Percentiles rank a stretch among this genome's conserved stretches.
These are phyloP conservation scores for Sarocladium strictum DNA, from an alignment of 2,329 filamentous ascomycete species.

Conservation along the genomic window DNA sequence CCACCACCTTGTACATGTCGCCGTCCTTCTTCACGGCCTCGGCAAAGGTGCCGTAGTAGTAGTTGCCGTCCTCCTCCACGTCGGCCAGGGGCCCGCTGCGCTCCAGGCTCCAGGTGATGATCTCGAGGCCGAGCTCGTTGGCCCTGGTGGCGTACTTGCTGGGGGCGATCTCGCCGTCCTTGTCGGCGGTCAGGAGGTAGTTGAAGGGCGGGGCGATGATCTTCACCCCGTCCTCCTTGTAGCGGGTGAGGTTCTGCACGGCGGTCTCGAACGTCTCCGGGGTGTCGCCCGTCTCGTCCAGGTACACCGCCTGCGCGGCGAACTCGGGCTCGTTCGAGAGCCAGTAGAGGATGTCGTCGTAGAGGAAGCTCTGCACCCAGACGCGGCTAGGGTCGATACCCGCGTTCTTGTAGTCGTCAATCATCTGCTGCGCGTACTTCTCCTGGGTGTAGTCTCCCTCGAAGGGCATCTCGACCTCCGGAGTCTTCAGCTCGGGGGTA, in stretches of 20 bases:
- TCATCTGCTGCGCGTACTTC: constrained; percentile 58
- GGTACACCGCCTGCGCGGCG: constrained; percentile 55
- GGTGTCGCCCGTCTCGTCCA: constrained; percentile 56
- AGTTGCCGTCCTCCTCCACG: constrained; percentile 37
- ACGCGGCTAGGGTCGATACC: constrained; percentile 48
- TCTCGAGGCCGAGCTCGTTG: constrained; percentile 54
- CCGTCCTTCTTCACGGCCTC: constrained; percentile 56
- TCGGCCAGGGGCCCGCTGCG: constrained; percentile 54
- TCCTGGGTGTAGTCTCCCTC: constrained; percentile 57
- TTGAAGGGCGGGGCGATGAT: constrained; percentile 59
- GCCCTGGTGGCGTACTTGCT: constrained; percentile 57
- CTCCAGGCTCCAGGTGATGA: constrained; percentile 66
- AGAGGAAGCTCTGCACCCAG: constrained; percentile 61
- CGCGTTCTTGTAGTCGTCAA: constrained; percentile 51
- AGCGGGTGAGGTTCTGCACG: constrained; percentile 48
- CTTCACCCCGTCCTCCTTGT: constrained; percentile 51
- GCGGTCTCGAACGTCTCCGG: constrained; percentile 45
- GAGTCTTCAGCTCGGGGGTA: constrained; percentile 63
- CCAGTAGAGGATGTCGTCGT: constrained; percentile 62
- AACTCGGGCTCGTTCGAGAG: constrained; percentile 54
- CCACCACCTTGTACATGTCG: constrained; percentile 59
- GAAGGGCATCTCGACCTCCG: constrained; percentile 66
- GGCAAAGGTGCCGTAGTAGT: constrained; percentile 51
- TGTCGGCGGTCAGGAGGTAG: constrained; percentile 49
- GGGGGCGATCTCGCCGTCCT: constrained; percentile 50